These are phyloP conservation scores for Dendrobium nobile DNA, from an alignment of 106 monocot genomes.

Conservation along the genomic window DNA sequence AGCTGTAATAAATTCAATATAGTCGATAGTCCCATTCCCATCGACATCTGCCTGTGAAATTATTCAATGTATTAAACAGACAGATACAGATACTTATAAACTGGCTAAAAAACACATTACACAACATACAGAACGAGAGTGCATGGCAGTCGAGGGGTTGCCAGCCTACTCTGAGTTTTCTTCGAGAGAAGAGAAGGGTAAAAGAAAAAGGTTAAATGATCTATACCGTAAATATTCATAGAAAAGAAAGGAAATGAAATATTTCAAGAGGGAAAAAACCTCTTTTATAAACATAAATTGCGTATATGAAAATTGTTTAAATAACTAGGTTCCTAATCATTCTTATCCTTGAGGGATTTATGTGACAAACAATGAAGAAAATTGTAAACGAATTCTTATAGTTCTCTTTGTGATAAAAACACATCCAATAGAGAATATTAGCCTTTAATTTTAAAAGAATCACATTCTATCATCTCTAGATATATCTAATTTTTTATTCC, in stretches of 20 bases:
- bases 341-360: not conserved
- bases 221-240: not conserved
- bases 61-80: not conserved
- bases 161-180: not conserved
- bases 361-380: not conserved
- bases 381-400: too few species aligned
- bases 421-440: too few species aligned
- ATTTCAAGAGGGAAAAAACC: not conserved
- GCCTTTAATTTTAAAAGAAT: too few species aligned
- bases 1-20: slow-evolving; percentile 75
- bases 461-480: too few species aligned
- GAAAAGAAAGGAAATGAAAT: not conserved
- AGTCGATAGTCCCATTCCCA: slow-evolving; percentile 84
- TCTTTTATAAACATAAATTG: not conserved
- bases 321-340: not conserved
- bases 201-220: not conserved
- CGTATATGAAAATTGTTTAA: not conserved
- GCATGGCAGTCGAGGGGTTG: too few species aligned
- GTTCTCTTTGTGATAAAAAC: too few species aligned
- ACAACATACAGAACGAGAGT: too few species aligned
- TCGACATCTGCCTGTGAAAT: slow-evolving; percentile 76
- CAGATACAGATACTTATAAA: too few species aligned
- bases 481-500: too few species aligned
- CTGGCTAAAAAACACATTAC: too few species aligned
- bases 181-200: not conserved